Conservation (phyloP, 306 rosid species). For the Corylus heterophylla region DNA sequence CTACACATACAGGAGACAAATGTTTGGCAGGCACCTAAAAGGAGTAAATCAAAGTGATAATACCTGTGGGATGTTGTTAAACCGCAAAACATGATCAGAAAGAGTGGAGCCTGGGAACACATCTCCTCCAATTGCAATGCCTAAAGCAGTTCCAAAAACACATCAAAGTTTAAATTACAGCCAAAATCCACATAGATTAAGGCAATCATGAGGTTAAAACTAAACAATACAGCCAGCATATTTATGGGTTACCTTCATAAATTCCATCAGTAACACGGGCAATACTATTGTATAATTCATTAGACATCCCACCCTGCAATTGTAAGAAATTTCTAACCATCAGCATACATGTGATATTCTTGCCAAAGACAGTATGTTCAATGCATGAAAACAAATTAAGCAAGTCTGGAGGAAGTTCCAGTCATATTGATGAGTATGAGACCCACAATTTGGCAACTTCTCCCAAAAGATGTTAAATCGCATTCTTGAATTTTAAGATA, state of each 20-base stretch:
- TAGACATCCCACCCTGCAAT: constrained; percentile 99
- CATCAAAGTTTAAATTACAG: constrained; percentile 20
- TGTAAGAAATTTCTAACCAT: constrained; percentile 26
- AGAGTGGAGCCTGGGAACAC: constrained; percentile 99
- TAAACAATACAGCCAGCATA: constrained; percentile 16
- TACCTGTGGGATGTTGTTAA: constrained; percentile 98
- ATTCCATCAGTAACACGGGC: constrained; percentile 98
- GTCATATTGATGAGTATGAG: not conserved
- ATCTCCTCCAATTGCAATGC: constrained; percentile 99
- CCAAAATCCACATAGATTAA: constrained; percentile 17
- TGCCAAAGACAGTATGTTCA: constrained; percentile 21
- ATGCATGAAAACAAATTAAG: constrained; percentile 1
- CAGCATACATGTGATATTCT: not conserved
- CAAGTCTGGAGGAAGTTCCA: not conserved
- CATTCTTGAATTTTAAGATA: not conserved
- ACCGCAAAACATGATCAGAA: constrained; percentile 96
- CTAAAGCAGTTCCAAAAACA: constrained; percentile 41
- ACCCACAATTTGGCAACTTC: not conserved
- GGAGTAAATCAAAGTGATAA: constrained; percentile 22
- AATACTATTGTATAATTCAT: constrained; percentile 83
- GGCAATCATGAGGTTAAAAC: constrained; percentile 17
- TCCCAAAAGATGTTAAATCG: not conserved
- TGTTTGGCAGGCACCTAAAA: constrained; percentile 17
- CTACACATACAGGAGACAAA: not conserved
- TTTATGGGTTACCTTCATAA: constrained; percentile 66